Percentiles rank a stretch among this genome's conserved stretches.
Evolutionary conservation across 345 rosid species (phyloP).

Genomic region (Brassica juncea): DNA sequence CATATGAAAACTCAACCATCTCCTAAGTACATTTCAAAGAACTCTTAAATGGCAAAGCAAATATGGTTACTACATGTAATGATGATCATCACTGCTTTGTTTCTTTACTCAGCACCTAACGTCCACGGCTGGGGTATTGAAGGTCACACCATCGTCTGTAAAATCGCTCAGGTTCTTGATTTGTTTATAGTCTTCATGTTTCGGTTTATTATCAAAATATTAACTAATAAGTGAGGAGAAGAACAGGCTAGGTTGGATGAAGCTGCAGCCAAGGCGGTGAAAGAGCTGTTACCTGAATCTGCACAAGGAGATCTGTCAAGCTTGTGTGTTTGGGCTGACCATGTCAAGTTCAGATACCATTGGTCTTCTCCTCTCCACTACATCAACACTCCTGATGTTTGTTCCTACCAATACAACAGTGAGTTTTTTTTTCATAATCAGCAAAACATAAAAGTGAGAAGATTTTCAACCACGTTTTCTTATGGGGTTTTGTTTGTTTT

Average conservation of each 20-base stretch:
- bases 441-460: neutral
- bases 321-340: constrained; percentile 76
- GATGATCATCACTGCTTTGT: constrained; percentile 25
- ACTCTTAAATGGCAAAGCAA: constrained; percentile 26
- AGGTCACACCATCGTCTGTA: constrained; percentile 69
- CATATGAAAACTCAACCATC: neutral
- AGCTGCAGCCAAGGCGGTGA: constrained; percentile 56
- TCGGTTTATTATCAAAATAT: neutral
- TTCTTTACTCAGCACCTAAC: constrained; percentile 28
- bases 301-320: constrained; percentile 67
- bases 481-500: neutral
- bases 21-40: neutral
- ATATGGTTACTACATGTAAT: constrained; percentile 6
- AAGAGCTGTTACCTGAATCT: constrained; percentile 55
- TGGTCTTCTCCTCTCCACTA: constrained; percentile 81
- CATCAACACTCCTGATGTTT: constrained; percentile 73
- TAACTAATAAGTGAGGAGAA: neutral
- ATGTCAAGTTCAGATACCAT: constrained; percentile 59
- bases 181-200: neutral
- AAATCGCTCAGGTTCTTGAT: constrained; percentile 65
- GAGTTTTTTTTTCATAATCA: constrained; percentile 21
- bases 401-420: constrained; percentile 62
- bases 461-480: constrained; percentile 5
- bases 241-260: constrained; percentile 60
- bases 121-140: constrained; percentile 65